Conservation (phyloP, 306 rosid genomes). For the Rosa rugosa region DNA sequence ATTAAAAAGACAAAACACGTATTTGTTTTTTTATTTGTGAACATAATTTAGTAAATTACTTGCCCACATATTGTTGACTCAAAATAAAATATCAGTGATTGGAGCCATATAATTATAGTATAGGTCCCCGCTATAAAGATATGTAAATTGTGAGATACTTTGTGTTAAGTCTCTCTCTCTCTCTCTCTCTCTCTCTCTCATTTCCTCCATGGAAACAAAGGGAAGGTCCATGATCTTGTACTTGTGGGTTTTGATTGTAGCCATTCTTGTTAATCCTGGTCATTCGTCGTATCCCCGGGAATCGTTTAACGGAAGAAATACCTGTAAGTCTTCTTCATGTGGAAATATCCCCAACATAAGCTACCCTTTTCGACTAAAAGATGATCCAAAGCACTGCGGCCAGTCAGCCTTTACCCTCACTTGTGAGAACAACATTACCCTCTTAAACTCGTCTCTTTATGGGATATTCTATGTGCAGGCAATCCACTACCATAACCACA, state of each 20-base stretch:
- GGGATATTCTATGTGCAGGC: conserved; percentile 19
- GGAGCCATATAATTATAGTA: too few relatives aligned
- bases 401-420: background rate
- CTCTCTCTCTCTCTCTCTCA: background rate
- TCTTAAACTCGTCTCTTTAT: background rate
- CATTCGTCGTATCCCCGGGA: too few relatives aligned
- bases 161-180: too few relatives aligned
- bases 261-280: background rate
- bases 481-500: conserved; percentile 27
- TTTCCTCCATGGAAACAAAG: background rate
- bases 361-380: background rate
- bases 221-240: background rate
- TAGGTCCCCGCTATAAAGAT: too few relatives aligned
- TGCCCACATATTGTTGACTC: too few relatives aligned
- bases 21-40: too few relatives aligned
- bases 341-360: background rate
- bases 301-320: background rate
- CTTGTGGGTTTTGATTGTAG: background rate
- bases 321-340: conserved; percentile 14
- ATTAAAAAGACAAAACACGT: too few relatives aligned
- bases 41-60: too few relatives aligned
- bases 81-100: too few relatives aligned
- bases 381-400: conserved; percentile 14
- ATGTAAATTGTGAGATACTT: too few relatives aligned
- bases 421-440: conserved; percentile 25